These are phyloP conservation scores for Eimeria praecox DNA, from an alignment of 169 alveolate genomes.

Conservation along the genomic window DNA sequence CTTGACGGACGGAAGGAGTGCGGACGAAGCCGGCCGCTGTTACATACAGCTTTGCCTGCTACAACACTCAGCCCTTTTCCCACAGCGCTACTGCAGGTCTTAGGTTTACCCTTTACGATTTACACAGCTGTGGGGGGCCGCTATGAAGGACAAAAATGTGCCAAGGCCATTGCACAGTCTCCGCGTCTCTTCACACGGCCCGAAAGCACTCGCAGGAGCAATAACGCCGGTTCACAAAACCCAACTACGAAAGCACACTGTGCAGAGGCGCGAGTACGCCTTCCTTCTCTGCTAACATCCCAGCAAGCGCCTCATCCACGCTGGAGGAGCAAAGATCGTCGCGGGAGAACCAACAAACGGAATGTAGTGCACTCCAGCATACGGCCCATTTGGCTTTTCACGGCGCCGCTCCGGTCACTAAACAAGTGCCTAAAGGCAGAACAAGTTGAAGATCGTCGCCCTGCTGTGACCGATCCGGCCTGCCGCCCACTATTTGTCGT, in stretches of 20 bases:
- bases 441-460: neutral
- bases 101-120: neutral
- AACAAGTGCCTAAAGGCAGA: constrained; percentile 14
- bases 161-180: neutral
- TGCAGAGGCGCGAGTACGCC: neutral
- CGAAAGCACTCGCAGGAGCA: neutral
- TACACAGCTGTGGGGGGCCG: neutral
- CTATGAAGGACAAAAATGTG: neutral
- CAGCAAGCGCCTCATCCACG: neutral
- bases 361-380: neutral
- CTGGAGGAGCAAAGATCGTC: neutral
- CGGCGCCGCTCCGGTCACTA: constrained; percentile 59
- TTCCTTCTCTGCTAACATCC: neutral
- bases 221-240: neutral
- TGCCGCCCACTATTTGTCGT: neutral
- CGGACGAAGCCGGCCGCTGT: neutral
- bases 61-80: neutral
- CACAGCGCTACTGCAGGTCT: neutral
- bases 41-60: neutral
- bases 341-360: neutral
- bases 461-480: neutral
- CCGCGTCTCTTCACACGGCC: neutral
- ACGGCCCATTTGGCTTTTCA: neutral
- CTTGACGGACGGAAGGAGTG: neutral
- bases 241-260: neutral